Percentiles rank a stretch among this genome's conserved stretches.
Conservation (phyloP, 1,284 basidiomycete genomes). For the Ceratobasidium sp. region DNA sequence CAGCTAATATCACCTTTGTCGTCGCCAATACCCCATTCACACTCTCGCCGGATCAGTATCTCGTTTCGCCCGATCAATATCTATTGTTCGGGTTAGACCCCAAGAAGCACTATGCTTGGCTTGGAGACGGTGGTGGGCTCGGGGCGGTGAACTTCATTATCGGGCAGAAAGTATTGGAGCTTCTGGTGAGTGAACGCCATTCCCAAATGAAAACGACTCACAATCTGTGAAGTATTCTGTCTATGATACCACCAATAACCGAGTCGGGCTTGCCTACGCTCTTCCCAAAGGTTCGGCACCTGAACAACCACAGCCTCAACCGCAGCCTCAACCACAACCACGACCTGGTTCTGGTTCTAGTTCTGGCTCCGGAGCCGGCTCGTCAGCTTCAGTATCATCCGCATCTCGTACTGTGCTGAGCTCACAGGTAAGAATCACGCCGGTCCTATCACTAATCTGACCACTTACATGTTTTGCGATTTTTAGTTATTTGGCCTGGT, state of each 20-base stretch:
- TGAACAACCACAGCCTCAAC: background rate
- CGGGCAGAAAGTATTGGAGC: slow-evolving; percentile 45
- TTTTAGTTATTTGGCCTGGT: background rate
- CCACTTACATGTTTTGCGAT: background rate
- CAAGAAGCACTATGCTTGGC: slow-evolving; percentile 16
- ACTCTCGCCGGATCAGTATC: slow-evolving; percentile 45
- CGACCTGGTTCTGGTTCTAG: background rate
- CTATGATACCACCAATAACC: slow-evolving; percentile 34
- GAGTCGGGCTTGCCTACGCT: slow-evolving; percentile 25
- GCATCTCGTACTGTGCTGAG: background rate
- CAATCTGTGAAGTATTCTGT: slow-evolving; percentile 21
- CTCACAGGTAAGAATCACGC: background rate
- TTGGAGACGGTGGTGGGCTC: slow-evolving; percentile 25
- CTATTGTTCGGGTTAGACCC: slow-evolving; percentile 22
- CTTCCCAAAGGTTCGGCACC: slow-evolving; percentile 11
- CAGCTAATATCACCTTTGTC: slow-evolving; percentile 25
- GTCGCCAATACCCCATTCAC: slow-evolving; percentile 15
- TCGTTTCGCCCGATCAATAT: slow-evolving; percentile 30
- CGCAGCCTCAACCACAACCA: background rate
- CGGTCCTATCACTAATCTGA: background rate
- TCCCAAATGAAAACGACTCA: background rate
- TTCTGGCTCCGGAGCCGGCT: background rate
- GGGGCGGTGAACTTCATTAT: slow-evolving; percentile 41
- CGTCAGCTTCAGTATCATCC: slow-evolving; percentile 1
- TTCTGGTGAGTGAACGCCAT: slow-evolving; percentile 19